Evolutionary conservation across 2,329 filamentous ascomycete genomes (phyloP).

Genomic region (Cladophialophora psammophila): DNA sequence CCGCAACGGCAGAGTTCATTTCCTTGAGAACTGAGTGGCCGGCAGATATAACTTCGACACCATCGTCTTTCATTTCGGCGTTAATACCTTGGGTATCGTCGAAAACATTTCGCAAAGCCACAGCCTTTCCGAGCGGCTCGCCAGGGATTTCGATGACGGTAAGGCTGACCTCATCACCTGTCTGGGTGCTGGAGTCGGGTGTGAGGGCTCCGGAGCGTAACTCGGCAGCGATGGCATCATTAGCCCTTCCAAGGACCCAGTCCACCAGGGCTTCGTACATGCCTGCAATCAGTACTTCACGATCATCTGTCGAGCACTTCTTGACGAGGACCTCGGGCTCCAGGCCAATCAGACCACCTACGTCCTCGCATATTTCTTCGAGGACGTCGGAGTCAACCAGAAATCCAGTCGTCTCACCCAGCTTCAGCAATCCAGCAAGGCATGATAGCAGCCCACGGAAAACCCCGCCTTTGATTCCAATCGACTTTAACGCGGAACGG

Average conservation of each 20-base stretch:
- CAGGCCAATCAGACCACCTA: constrained; percentile 81
- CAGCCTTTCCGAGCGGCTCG: constrained; percentile 80
- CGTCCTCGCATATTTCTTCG: constrained; percentile 88
- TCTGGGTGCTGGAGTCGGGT: constrained; percentile 59
- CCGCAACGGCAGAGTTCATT: constrained; percentile 81
- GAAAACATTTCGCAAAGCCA: constrained; percentile 89
- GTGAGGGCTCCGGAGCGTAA: constrained; percentile 60
- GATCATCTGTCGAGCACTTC: constrained; percentile 83
- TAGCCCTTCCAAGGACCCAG: constrained; percentile 90
- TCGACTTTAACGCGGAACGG: constrained; percentile 81
- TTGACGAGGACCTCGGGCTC: constrained; percentile 81
- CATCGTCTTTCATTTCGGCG: constrained; percentile 95
- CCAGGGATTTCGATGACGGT: constrained; percentile 87
- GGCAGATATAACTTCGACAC: constrained; percentile 74
- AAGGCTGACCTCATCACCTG: constrained; percentile 85
- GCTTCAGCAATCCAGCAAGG: constrained; percentile 84
- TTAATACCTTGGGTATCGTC: constrained; percentile 95
- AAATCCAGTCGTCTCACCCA: constrained; percentile 89
- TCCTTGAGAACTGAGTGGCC: constrained; percentile 86
- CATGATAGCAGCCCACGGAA: constrained; percentile 85
- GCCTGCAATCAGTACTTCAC: constrained; percentile 80
- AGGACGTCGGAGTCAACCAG: constrained; percentile 82
- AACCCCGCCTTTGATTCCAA: constrained; percentile 88
- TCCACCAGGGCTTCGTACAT: constrained; percentile 95
- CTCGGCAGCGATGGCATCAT: constrained; percentile 80